A percentile compares a stretch with the other conserved stretches of the same genome.
Evolutionary conservation across 345 rosid genomes (phyloP).

Genomic region (Lagerstroemia speciosa): DNA sequence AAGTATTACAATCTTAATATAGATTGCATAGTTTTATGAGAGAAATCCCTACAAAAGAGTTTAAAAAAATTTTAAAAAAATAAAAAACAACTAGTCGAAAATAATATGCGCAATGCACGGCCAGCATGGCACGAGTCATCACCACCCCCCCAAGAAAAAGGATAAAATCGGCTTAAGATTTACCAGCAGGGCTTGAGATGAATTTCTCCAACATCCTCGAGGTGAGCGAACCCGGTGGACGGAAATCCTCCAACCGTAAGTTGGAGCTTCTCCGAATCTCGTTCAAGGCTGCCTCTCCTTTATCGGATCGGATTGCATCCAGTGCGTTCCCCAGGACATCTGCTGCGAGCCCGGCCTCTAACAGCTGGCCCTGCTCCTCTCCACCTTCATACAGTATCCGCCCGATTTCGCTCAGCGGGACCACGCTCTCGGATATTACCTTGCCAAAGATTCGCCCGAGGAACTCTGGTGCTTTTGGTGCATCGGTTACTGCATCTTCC

Average conservation of each 20-base stretch:
- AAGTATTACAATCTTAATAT: too few relatives aligned
- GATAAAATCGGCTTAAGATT: too few relatives aligned
- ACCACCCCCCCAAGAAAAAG: too few relatives aligned
- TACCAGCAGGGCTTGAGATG: too few relatives aligned
- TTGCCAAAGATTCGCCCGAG: constrained; percentile 61
- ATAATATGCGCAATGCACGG: too few relatives aligned
- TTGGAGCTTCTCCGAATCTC: constrained; percentile 44
- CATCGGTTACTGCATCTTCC: constrained; percentile 88
- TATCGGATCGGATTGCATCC: constrained; percentile 48
- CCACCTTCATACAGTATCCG: constrained; percentile 55
- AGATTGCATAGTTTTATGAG: too few relatives aligned
- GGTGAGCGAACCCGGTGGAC: constrained; percentile 40
- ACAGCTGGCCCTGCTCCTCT: constrained; percentile 56
- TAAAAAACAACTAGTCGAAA: too few relatives aligned
- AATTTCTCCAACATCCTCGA: constrained; percentile 29
- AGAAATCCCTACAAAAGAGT: too few relatives aligned
- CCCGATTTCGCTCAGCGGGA: constrained; percentile 49
- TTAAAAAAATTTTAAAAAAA: too few relatives aligned
- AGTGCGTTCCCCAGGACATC: constrained; percentile 72
- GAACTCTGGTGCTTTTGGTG: constrained; percentile 86
- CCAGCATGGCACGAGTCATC: too few relatives aligned
- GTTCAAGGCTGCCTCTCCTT: constrained; percentile 44
- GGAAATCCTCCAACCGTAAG: constrained; percentile 60
- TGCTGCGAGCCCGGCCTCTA: constrained; percentile 63
- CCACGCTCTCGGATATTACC: constrained; percentile 37